These are phyloP conservation scores for Neurospora tetraspora DNA, from an alignment of 495 filamentous ascomycete species.

Conservation along the genomic window DNA sequence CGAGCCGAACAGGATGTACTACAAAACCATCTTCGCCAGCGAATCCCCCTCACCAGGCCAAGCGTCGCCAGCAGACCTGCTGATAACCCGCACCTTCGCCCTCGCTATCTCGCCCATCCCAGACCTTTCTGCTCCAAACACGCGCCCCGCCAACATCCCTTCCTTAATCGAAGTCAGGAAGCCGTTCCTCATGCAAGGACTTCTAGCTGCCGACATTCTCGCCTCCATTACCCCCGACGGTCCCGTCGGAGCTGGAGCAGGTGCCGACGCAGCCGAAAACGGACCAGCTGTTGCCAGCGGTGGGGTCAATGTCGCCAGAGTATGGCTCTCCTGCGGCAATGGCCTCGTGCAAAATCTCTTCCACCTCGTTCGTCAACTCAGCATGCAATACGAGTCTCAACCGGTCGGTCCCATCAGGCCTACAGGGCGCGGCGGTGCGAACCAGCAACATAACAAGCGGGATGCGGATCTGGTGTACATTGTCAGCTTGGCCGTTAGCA, in stretches of 20 bases:
- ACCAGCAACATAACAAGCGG: constrained; percentile 22
- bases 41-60: constrained; percentile 39
- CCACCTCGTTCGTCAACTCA: constrained; percentile 58
- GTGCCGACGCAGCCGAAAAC: background rate
- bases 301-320: constrained; percentile 44
- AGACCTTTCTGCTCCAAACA: constrained; percentile 38
- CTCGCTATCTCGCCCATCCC: constrained; percentile 80
- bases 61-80: constrained; percentile 54
- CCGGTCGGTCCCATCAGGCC: constrained; percentile 5
- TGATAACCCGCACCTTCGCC: constrained; percentile 81
- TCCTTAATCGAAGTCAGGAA: constrained; percentile 70
- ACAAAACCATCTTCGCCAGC: constrained; percentile 65
- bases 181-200: constrained; percentile 79
- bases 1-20: constrained; percentile 81
- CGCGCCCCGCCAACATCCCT: constrained; percentile 37
- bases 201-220: constrained; percentile 84
- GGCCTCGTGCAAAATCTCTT: constrained; percentile 76
- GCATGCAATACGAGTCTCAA: constrained; percentile 43
- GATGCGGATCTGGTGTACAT: constrained; percentile 48
- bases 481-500: constrained; percentile 57
- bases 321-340: constrained; percentile 78
- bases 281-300: background rate
- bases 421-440: constrained; percentile 17
- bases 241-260: constrained; percentile 37
- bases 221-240: constrained; percentile 61